Evolutionary conservation across 768 basidiomycete genomes (phyloP).

Genomic region (Auricularia sp.): DNA sequence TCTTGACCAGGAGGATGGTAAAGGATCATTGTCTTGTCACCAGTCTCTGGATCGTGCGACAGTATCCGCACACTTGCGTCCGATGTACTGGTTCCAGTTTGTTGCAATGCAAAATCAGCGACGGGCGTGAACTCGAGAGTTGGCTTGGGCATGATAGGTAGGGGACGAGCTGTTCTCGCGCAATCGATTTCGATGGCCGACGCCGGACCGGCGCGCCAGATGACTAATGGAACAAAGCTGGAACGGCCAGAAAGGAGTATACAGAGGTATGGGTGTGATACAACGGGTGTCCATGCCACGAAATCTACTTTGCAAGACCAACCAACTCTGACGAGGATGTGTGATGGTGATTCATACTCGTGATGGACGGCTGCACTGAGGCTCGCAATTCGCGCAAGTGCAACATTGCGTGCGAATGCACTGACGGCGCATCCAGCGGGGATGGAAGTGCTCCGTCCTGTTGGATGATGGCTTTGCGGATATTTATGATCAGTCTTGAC

Average conservation of each 20-base stretch:
- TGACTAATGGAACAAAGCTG: too few relatives aligned
- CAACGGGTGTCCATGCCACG: too few relatives aligned
- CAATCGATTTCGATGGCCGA: too few relatives aligned
- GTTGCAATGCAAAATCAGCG: not conserved
- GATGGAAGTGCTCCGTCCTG: not conserved
- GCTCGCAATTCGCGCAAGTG: not conserved
- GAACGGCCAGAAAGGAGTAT: too few relatives aligned
- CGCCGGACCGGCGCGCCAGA: too few relatives aligned
- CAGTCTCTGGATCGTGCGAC: constrained; percentile 2
- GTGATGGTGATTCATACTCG: too few relatives aligned
- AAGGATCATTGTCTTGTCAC: constrained; percentile 1
- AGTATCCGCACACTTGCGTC: not conserved
- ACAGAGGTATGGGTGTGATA: too few relatives aligned
- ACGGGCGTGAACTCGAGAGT: not conserved
- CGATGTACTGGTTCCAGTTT: not conserved
- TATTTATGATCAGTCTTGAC: not conserved
- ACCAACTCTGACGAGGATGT: too few relatives aligned
- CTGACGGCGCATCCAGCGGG: not conserved
- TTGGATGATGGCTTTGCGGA: not conserved
- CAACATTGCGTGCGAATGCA: not conserved
- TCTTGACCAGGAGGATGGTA: constrained; percentile 1
- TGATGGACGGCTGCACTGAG: too few relatives aligned
- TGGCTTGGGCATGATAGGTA: not conserved
- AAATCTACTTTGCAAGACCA: too few relatives aligned
- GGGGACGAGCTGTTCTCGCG: too few relatives aligned